Conservation (phyloP, 345 rosid species). For the Citrus trifoliata region DNA sequence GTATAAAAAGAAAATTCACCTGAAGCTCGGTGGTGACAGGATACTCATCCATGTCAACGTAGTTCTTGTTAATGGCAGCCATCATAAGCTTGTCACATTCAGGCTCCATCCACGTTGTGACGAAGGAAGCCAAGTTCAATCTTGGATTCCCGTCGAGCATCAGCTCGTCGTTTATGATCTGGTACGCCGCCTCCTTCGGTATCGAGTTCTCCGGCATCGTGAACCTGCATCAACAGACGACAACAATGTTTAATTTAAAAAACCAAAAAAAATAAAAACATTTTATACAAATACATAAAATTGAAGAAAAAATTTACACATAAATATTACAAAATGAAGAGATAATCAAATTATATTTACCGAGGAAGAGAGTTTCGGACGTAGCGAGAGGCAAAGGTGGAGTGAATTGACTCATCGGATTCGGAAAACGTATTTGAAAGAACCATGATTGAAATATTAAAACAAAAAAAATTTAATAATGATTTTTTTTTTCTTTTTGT, state of each 20-base stretch:
- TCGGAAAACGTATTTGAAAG: constrained; percentile 60
- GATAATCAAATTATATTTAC: constrained; percentile 13
- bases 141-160: constrained; percentile 93
- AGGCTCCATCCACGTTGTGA: constrained; percentile 97
- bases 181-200: constrained; percentile 92
- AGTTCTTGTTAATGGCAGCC: constrained; percentile 88
- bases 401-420: constrained; percentile 72
- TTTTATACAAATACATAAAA: too few relatives aligned
- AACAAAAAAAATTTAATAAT: background rate
- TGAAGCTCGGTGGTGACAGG: constrained; percentile 95
- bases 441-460: constrained; percentile 37
- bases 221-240: constrained; percentile 40
- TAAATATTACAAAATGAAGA: too few relatives aligned
- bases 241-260: background rate
- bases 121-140: constrained; percentile 86
- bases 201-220: constrained; percentile 78
- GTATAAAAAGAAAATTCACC: constrained; percentile 19
- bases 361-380: constrained; percentile 75
- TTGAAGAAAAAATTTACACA: background rate
- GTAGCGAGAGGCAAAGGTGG: constrained; percentile 86
- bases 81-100: constrained; percentile 92
- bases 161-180: constrained; percentile 82
- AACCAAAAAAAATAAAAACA: background rate
- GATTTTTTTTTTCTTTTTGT: too few relatives aligned
- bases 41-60: constrained; percentile 95